Conservation (phyloP, 805 yeast genomes). For the Candida pseudoglaebosa region DNA sequence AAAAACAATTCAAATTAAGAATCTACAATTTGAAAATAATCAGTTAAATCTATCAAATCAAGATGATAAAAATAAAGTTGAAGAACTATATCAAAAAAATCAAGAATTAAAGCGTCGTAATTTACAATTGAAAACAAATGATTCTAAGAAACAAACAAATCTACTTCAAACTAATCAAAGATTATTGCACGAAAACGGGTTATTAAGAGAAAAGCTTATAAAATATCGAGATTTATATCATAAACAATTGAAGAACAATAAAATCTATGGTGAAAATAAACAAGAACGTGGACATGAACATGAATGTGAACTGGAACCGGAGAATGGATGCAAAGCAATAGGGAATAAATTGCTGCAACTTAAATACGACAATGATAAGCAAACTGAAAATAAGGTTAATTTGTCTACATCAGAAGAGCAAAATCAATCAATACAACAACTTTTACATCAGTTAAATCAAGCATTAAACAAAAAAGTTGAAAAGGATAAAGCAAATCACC, state of each 20-base stretch:
- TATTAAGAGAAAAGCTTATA: constrained; percentile 29
- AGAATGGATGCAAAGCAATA: background rate
- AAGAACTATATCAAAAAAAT: background rate
- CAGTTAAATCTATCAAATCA: background rate
- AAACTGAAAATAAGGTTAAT: no score
- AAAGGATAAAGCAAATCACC: no score
- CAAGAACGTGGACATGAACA: constrained; percentile 3
- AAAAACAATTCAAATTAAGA: background rate
- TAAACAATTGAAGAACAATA: no score
- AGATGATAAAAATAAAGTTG: background rate
- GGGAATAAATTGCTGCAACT: no score
- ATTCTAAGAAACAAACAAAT: no score
- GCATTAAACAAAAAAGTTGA: no score
- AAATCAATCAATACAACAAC: no score
- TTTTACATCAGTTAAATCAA: no score
- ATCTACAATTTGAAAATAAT: background rate
- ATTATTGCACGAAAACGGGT: constrained; percentile 23
- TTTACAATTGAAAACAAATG: constrained; percentile 5
- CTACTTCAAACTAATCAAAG: constrained; percentile 9
- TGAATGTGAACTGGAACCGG: background rate
- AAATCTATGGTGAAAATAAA: no score
- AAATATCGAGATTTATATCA: constrained; percentile 34
- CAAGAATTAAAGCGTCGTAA: constrained; percentile 1
- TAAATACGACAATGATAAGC: no score
- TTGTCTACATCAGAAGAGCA: no score